phyloP scores from a whole-genome alignment of 305 asterid genomes.

The Fraxinus xanthoxyloides region DNA sequence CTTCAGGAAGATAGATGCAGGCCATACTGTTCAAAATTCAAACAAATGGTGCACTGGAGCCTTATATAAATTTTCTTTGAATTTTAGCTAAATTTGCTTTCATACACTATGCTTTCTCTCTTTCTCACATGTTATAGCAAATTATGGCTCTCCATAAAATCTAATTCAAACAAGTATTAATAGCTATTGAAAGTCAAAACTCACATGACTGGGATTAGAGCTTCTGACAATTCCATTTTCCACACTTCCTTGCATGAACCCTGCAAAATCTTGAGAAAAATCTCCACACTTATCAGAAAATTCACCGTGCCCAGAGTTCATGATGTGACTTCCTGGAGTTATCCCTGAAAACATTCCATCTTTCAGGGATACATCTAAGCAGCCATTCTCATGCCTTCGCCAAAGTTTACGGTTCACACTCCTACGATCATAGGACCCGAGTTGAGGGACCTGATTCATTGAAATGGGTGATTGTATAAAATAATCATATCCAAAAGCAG shows the following conservation, averaged over 20 bases:
- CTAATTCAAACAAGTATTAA: slow-evolving; percentile 13
- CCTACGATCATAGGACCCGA: slow-evolving; percentile 33
- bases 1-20: neutral
- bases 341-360: slow-evolving; percentile 74
- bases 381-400: slow-evolving; percentile 53
- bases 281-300: slow-evolving; percentile 39
- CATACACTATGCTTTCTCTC: neutral
- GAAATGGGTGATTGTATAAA: slow-evolving; percentile 61
- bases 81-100: neutral
- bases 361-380: slow-evolving; percentile 68
- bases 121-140: neutral
- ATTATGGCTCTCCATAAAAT: neutral
- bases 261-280: slow-evolving; percentile 46
- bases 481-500: slow-evolving; percentile 52
- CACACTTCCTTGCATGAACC: slow-evolving; percentile 53
- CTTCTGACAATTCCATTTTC: slow-evolving; percentile 42
- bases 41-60: neutral
- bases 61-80: neutral
- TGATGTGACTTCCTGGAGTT: slow-evolving; percentile 33
- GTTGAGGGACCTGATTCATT: slow-evolving; percentile 40
- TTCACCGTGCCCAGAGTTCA: slow-evolving; percentile 42
- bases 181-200: slow-evolving; percentile 11
- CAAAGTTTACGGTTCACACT: slow-evolving; percentile 79
- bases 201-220: slow-evolving; percentile 71
- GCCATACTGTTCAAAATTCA: neutral